These are phyloP conservation scores for Debaryomyces singareniensis DNA, from an alignment of 1,139 yeast species.

Conservation along the genomic window DNA sequence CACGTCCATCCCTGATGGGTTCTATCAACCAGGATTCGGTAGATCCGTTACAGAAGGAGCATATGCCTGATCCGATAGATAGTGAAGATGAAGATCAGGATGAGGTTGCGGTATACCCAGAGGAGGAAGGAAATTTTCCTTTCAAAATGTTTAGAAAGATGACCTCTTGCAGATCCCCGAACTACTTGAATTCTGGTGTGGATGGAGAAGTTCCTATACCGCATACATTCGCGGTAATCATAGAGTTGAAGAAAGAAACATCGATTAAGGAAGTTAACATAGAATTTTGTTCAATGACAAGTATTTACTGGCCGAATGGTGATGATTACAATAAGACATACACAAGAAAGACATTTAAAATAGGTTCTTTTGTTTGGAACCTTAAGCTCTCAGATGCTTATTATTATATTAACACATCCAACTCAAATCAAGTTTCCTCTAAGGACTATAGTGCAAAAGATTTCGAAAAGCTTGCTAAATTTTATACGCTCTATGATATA, in stretches of 20 bases:
- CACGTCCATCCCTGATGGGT: background rate
- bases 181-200: slow-evolving; percentile 33
- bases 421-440: slow-evolving; percentile 27
- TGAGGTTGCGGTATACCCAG: background rate
- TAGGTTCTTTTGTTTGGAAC: slow-evolving; percentile 46
- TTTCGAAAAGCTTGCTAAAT: slow-evolving; percentile 31
- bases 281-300: slow-evolving; percentile 28
- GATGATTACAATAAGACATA: slow-evolving; percentile 41
- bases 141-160: slow-evolving; percentile 9
- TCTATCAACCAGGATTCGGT: background rate
- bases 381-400: slow-evolving; percentile 39
- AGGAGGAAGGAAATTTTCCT: too few species aligned
- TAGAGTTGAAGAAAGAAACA: slow-evolving; percentile 33
- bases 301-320: slow-evolving; percentile 50
- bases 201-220: slow-evolving; percentile 40
- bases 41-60: background rate
- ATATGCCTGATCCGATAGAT: background rate
- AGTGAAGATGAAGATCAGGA: background rate
- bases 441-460: slow-evolving; percentile 26
- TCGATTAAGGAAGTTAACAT: slow-evolving; percentile 22
- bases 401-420: slow-evolving; percentile 35
- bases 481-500: slow-evolving; percentile 18
- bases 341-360: slow-evolving; percentile 41
- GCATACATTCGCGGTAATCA: slow-evolving; percentile 40
- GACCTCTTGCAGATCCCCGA: slow-evolving; percentile 27